Evolutionary conservation across 2,329 filamentous ascomycete species (phyloP).

Genomic region (Aspergillus awamori): DNA sequence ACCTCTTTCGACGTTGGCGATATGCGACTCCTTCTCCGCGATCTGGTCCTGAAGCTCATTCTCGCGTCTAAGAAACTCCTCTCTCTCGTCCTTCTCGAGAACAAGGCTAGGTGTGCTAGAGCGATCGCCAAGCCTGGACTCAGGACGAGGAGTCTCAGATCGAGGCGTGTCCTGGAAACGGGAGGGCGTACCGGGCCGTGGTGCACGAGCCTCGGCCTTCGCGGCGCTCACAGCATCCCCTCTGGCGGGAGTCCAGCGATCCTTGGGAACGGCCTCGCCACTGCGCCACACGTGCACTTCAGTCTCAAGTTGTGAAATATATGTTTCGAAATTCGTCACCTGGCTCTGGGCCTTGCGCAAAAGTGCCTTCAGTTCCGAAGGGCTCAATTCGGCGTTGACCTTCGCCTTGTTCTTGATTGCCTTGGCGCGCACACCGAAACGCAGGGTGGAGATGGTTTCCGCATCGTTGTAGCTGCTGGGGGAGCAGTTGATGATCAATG

Average conservation of each 20-base stretch:
- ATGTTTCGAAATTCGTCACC: constrained; percentile 83
- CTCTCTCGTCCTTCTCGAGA: constrained; percentile 93
- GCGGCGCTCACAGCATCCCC: constrained; percentile 56
- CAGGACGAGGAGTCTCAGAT: constrained; percentile 64
- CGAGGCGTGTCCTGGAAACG: constrained; percentile 51
- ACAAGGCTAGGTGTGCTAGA: constrained; percentile 84
- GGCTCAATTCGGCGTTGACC: constrained; percentile 97
- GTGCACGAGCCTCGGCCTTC: constrained; percentile 52
- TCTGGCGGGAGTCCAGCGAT: constrained; percentile 77
- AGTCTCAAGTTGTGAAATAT: constrained; percentile 78
- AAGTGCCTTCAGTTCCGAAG: constrained; percentile 88
- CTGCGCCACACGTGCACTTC: constrained; percentile 86
- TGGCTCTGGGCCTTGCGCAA: constrained; percentile 91
- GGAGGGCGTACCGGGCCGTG: constrained; percentile 47
- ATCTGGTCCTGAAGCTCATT: constrained; percentile 98
- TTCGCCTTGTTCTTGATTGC: constrained; percentile 99
- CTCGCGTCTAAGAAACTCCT: constrained; percentile 91
- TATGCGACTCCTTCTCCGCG: constrained; percentile 84
- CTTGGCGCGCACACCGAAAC: constrained; percentile 95
- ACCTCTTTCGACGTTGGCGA: constrained; percentile 76
- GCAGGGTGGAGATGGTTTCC: constrained; percentile 87
- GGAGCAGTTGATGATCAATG: constrained; percentile 98
- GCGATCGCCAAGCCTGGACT: constrained; percentile 73
- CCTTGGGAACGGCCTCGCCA: constrained; percentile 85
- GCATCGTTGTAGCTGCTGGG: constrained; percentile 97